phyloP scores from a whole-genome alignment of 2,329 filamentous ascomycete species.

The Chaetothyriales sp. region DNA sequence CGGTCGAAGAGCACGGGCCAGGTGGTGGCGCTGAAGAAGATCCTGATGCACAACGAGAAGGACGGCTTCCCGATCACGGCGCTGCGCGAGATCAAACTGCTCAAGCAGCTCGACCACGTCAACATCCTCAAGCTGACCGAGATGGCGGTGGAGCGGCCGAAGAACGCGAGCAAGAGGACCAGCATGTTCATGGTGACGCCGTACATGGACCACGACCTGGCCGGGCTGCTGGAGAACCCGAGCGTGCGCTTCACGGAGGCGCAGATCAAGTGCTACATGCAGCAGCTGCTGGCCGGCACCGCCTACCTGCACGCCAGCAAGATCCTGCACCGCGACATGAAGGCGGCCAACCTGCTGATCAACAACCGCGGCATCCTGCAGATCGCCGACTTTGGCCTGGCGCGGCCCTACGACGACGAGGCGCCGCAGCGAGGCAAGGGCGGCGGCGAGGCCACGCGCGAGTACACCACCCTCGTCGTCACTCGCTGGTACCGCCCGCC shows the following conservation, averaged over 20 bases:
- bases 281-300: slow-evolving; percentile 80
- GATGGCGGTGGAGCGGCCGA: slow-evolving; percentile 78
- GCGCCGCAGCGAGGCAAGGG: slow-evolving; percentile 63
- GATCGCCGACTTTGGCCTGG: slow-evolving; percentile 93
- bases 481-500: slow-evolving; percentile 95
- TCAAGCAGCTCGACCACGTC: slow-evolving; percentile 84
- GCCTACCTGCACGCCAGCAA: slow-evolving; percentile 78
- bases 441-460: slow-evolving; percentile 69
- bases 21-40: slow-evolving; percentile 88
- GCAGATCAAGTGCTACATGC: slow-evolving; percentile 96
- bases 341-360: slow-evolving; percentile 92
- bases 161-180: slow-evolving; percentile 61
- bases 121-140: slow-evolving; percentile 83
- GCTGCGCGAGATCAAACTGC: slow-evolving; percentile 88
- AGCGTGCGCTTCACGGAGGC: slow-evolving; percentile 72
- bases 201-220: slow-evolving; percentile 99
- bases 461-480: slow-evolving; percentile 94
- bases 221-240: slow-evolving; percentile 88
- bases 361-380: slow-evolving; percentile 87
- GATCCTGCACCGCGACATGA: slow-evolving; percentile 96
- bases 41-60: slow-evolving; percentile 98
- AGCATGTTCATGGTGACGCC: slow-evolving; percentile 98
- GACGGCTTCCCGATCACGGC: slow-evolving; percentile 99
- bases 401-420: slow-evolving; percentile 78
- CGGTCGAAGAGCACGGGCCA: slow-evolving; percentile 59